Conservation (phyloP, 208 protist species). For the Leishmania turanica region DNA sequence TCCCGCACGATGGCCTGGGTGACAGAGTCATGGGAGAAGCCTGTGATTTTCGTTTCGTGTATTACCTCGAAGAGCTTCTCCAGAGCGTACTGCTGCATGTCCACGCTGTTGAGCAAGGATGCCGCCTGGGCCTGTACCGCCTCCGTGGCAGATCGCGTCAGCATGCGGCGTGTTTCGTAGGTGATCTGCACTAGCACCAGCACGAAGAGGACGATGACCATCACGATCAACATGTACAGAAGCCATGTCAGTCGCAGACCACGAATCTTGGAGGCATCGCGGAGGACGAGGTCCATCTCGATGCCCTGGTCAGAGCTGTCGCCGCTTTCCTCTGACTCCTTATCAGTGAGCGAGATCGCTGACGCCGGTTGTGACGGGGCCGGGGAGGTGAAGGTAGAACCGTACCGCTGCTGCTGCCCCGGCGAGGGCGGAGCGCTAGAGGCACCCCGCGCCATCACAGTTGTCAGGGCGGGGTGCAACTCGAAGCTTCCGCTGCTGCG, state of each 20-base stretch:
- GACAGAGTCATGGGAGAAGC: neutral
- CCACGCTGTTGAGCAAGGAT: slow-evolving; percentile 25
- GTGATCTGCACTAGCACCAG: slow-evolving; percentile 56
- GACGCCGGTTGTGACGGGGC: neutral
- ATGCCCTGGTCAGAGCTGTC: slow-evolving; percentile 8
- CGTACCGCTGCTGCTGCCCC: neutral
- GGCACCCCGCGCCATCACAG: neutral
- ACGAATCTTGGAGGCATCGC: slow-evolving; percentile 47
- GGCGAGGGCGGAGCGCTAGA: neutral
- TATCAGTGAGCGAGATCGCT: neutral
- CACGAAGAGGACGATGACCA: slow-evolving; percentile 62
- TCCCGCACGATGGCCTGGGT: slow-evolving; percentile 4
- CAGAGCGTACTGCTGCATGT: slow-evolving; percentile 25
- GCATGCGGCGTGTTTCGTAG: slow-evolving; percentile 49
- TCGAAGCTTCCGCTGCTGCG: slow-evolving; percentile 6
- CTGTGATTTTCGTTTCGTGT: neutral
- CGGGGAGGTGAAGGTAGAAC: too few species aligned
- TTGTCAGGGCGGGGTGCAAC: neutral
- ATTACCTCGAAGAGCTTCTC: slow-evolving; percentile 19
- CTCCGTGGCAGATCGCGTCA: slow-evolving; percentile 37
- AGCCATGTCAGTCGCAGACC: slow-evolving; percentile 76
- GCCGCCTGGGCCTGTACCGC: slow-evolving; percentile 37
- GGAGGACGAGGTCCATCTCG: slow-evolving; percentile 58
- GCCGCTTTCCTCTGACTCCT: slow-evolving; percentile 6
- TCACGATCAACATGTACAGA: slow-evolving; percentile 55